Percentiles rank a stretch among this genome's conserved stretches.
Conservation (phyloP, 306 rosid genomes). For the Quercus wislizeni region DNA sequence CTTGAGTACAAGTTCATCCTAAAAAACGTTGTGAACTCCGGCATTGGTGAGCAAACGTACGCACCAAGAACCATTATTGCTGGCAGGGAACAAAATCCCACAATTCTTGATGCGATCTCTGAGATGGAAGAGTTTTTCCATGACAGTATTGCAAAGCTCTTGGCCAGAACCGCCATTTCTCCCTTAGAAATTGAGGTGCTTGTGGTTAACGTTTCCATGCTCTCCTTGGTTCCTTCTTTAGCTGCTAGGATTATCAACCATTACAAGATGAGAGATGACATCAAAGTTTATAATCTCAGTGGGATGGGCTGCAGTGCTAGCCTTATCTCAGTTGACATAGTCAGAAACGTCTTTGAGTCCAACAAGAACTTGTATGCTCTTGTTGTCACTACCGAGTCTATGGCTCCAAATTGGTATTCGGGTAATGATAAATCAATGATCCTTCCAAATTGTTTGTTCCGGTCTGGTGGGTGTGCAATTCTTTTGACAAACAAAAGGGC, state of each 20-base stretch:
- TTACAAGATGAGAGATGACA: conserved; percentile 68
- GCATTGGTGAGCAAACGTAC: conserved; percentile 88
- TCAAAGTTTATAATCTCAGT: conserved; percentile 70
- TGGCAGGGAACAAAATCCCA: conserved; percentile 49
- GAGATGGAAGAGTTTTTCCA: conserved; percentile 81
- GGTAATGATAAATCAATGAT: conserved; percentile 81
- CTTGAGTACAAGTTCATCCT: conserved; percentile 71
- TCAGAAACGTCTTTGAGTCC: conserved; percentile 46
- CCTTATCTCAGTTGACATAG: conserved; percentile 59
- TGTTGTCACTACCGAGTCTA: conserved; percentile 67
- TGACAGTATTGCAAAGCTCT: conserved; percentile 54
- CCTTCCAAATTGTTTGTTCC: conserved; percentile 63
- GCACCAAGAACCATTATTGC: conserved; percentile 63
- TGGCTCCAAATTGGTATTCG: conserved; percentile 79
- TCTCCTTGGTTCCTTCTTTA: conserved; percentile 54
- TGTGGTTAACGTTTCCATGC: conserved; percentile 75
- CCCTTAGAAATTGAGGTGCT: conserved; percentile 68
- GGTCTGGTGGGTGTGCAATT: conserved; percentile 66
- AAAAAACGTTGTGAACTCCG: conserved; percentile 78
- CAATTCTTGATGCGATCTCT: conserved; percentile 30
- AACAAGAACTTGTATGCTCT: conserved; percentile 51
- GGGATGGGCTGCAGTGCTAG: conserved; percentile 97
- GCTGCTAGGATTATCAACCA: conserved; percentile 53
- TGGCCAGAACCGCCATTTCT: conserved; percentile 40
- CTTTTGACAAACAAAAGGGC: conserved; percentile 61